phyloP scores from a whole-genome alignment of 2,329 filamentous ascomycete species.

The Fusarium sp. region DNA sequence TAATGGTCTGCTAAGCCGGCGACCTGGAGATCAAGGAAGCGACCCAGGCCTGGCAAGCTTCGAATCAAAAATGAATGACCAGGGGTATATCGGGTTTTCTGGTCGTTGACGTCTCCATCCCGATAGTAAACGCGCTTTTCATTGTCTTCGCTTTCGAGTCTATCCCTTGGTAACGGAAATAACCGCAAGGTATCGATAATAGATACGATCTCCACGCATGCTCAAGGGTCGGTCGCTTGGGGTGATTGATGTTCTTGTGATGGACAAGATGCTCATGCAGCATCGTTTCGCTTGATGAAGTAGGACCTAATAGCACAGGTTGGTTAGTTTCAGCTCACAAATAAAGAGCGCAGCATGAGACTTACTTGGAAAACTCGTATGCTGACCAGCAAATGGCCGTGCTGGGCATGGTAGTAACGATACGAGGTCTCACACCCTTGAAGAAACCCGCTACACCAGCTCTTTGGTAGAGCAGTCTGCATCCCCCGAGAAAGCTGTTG shows the following conservation, averaged over 20 bases:
- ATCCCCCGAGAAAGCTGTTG: constrained; percentile 85
- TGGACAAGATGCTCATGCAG: constrained; percentile 48
- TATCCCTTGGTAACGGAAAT: constrained; percentile 16
- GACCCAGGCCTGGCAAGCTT: constrained; percentile 21
- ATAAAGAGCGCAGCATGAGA: constrained; percentile 23
- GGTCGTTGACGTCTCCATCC: constrained; percentile 21
- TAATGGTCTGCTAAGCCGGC: constrained; percentile 17
- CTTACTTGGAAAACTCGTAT: constrained; percentile 78
- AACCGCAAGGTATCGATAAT: constrained; percentile 19
- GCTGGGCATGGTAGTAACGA: constrained; percentile 97
- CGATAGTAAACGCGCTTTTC: constrained; percentile 10
- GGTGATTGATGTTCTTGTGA: constrained; percentile 16
- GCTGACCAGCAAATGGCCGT: constrained; percentile 99
- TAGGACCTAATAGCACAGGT: constrained; percentile 63
- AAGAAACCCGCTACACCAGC: constrained; percentile 92
- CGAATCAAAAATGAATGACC: constrained; percentile 35
- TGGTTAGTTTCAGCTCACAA: constrained; percentile 10
- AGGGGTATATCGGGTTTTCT: constrained; percentile 34
- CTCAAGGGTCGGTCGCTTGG: constrained; percentile 12
- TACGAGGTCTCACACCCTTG: constrained; percentile 89
- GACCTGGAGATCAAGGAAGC: constrained; percentile 13
- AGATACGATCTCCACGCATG: constrained; percentile 21
- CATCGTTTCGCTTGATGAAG: constrained; percentile 70
- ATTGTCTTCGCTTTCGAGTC: constrained; percentile 21
- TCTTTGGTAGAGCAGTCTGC: constrained; percentile 83